These are phyloP conservation scores for Nemophila menziesii DNA, from an alignment of 257 asterid species.

Conservation along the genomic window DNA sequence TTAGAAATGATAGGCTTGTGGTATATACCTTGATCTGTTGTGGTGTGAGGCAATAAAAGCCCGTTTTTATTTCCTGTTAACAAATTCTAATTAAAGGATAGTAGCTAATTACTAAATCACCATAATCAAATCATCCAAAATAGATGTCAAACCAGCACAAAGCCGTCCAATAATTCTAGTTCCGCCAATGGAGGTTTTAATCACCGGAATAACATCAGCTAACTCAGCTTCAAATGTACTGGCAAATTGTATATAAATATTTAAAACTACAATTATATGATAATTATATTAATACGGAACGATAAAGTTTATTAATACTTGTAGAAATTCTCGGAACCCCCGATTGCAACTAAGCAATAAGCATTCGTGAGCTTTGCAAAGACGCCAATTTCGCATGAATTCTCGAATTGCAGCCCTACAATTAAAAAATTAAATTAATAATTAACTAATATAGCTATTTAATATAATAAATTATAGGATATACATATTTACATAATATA, in stretches of 20 bases:
- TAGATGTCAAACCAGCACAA: constrained; percentile 58
- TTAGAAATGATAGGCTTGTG: too few species aligned
- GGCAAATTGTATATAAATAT: constrained; percentile 10
- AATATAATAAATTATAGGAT: too few species aligned
- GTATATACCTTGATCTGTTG: constrained; percentile 82
- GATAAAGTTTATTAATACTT: too few species aligned
- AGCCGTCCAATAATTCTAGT: constrained; percentile 83
- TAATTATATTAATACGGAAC: neutral
- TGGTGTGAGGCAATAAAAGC: constrained; percentile 82
- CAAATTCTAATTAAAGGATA: neutral
- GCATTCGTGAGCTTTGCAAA: constrained; percentile 93
- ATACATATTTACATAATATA: neutral
- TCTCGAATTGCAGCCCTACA: constrained; percentile 83
- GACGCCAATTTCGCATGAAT: constrained; percentile 80
- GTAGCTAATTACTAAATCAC: neutral
- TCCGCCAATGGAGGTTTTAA: constrained; percentile 80
- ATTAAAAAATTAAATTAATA: neutral
- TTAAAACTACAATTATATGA: neutral
- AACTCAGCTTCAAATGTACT: constrained; percentile 81
- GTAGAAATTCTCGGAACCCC: constrained; percentile 93
- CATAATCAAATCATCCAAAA: neutral
- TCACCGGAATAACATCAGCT: constrained; percentile 73
- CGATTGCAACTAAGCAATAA: constrained; percentile 83
- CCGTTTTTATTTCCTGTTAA: constrained; percentile 85
- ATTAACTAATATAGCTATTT: neutral